Evolutionary conservation across 768 basidiomycete genomes (phyloP).

Genomic region (Dacryopinax primogenitus): DNA sequence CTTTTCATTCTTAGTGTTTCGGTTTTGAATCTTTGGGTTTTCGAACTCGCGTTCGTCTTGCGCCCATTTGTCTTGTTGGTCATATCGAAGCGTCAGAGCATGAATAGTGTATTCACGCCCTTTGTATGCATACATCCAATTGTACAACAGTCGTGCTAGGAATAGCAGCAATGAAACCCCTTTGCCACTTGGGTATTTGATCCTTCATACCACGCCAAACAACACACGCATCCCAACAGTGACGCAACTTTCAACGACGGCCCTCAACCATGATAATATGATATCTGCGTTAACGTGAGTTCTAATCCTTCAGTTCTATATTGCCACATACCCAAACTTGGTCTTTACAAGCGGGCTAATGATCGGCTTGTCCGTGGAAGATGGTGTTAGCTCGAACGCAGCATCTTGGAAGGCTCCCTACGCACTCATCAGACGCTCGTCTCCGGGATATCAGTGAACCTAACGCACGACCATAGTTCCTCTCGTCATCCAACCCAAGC

Average conservation of each 20-base stretch:
- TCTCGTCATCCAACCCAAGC: conserved; percentile 74
- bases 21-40: neutral
- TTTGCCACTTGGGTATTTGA: neutral
- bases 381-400: conserved; percentile 70
- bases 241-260: conserved; percentile 35
- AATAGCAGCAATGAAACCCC: conserved; percentile 1
- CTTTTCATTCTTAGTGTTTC: neutral
- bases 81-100: conserved; percentile 1
- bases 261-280: conserved; percentile 90
- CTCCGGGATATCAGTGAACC: neutral
- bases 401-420: conserved; percentile 71
- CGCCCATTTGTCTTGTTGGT: neutral
- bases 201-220: too few species aligned
- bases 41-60: neutral
- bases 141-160: neutral
- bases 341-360: conserved; percentile 56
- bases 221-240: too few species aligned
- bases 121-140: conserved; percentile 1
- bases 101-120: conserved; percentile 1
- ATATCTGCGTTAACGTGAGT: conserved; percentile 29
- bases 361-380: conserved; percentile 65
- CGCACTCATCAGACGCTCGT: neutral
- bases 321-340: conserved; percentile 41
- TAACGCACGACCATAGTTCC: conserved; percentile 66
- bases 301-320: neutral